These are phyloP conservation scores for Avena eriantha DNA, from an alignment of 176 grass and related monocot genomes.

Conservation along the genomic window DNA sequence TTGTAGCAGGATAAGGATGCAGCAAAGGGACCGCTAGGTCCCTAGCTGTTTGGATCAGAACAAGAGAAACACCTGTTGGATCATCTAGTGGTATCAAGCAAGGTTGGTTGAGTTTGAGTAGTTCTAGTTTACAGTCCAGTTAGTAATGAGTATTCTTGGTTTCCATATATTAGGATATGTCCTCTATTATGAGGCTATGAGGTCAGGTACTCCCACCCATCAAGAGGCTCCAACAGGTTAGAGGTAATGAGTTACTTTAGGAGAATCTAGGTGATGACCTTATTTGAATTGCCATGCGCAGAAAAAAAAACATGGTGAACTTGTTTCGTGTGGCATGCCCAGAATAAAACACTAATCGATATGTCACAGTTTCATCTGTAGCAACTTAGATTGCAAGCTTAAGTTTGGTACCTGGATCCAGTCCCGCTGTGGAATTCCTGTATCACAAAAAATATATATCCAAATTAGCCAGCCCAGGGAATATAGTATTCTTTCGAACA, in stretches of 20 bases:
- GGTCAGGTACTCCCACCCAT: neutral
- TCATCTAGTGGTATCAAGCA: conserved; percentile 5
- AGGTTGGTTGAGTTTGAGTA: neutral
- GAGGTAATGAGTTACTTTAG: conserved; percentile 18
- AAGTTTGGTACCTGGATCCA: conserved; percentile 64
- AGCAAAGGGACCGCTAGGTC: neutral
- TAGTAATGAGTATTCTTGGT: neutral
- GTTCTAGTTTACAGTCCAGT: conserved; percentile 13
- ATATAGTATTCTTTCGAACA: conserved; percentile 3
- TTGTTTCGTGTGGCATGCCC: conserved; percentile 1
- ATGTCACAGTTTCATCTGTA: conserved; percentile 1
- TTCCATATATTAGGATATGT: conserved; percentile 16
- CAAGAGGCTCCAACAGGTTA: neutral
- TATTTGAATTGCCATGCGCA: neutral
- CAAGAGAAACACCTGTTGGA: neutral
- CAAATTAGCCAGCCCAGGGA: conserved; percentile 45
- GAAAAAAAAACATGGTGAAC: neutral
- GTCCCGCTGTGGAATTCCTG: conserved; percentile 59
- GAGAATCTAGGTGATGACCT: neutral
- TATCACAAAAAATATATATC: conserved; percentile 53
- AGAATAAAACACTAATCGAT: neutral
- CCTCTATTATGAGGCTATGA: neutral
- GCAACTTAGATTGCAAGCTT: neutral
- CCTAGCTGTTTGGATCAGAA: conserved; percentile 5
- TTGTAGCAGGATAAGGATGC: neutral